Base-by-base conservation (phyloP, 129 eudicot species). In the Tagetes erecta region DNA sequence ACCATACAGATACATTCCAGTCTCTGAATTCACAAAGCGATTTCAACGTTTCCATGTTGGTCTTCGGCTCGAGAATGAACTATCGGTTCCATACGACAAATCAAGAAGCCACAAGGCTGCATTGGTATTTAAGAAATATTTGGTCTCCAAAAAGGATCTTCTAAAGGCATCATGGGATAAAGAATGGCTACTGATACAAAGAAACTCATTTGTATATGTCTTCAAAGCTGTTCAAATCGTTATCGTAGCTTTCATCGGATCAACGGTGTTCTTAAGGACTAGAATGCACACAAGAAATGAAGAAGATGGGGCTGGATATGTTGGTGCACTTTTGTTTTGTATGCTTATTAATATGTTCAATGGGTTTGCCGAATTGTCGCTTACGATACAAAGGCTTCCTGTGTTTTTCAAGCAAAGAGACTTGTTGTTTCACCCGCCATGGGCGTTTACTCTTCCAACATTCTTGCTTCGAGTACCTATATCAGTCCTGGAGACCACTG, bases 351-450 rank as follows among this genome's bases (percentile, higher is more conserved):
- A 92, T 34, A 89, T 84, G 83, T 92, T 92, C 77, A 92, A 92
- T 70, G 96, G 96, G 10, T 87, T 92, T 68, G 79, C 98, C 0
- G 98, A 92, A 72, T 85, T 89, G 1, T 68, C 98, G 1, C 78
- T 89, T 51, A 87, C 81, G 8, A 85, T 92, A 36, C 92, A 87
- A 63, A 81, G 98, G 12, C 92, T 92, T 67, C 98, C 98, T n/a
- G 96, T 92, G 14, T 92, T 92, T 58, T 92, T 87, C 69, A 92
- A 92, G 83, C 98, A 92, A 2, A 82, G 98, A 55, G 96, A 92
- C 63, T 78, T 92, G 8, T 86, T 92, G 3, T 92, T 92, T 50
- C 91, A 85, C 41, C 98, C 98, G 0, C 81, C 98, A 14, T 92
- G 98, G 98, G 76, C 92, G 6, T 92, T 72, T 31, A 92, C 96